A percentile compares a stretch with the other conserved stretches of the same genome.
Conservation (phyloP, 2,329 filamentous ascomycete genomes). For the Ascochyta fabae region DNA sequence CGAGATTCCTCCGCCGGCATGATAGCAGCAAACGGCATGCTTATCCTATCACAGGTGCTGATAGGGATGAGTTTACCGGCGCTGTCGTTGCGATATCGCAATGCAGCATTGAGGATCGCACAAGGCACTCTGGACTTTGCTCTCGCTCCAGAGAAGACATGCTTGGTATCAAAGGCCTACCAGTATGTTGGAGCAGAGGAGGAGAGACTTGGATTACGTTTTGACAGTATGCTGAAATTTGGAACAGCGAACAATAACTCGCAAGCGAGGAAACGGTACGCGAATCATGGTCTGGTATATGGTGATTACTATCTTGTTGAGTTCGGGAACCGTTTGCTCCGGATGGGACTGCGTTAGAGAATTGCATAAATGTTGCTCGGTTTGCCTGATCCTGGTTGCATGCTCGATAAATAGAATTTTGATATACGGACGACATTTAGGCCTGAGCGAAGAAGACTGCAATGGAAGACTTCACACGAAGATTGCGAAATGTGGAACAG, state of each 20-base stretch:
- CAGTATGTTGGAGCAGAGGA: conserved; percentile 23
- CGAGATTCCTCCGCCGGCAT: conserved; percentile 52
- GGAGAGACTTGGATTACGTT: conserved; percentile 28
- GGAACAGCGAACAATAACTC: conserved; percentile 55
- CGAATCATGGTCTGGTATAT: conserved; percentile 55
- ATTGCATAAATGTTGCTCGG: neutral
- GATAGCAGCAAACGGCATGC: conserved; percentile 50
- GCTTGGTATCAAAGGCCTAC: conserved; percentile 20
- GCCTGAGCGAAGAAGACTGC: neutral
- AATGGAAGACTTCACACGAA: neutral
- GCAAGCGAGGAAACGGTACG: conserved; percentile 50
- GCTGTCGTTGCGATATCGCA: conserved; percentile 27
- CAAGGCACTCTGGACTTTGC: conserved; percentile 31
- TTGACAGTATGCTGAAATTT: conserved; percentile 54
- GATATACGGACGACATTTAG: neutral
- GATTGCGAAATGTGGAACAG: no score
- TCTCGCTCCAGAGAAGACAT: conserved; percentile 33
- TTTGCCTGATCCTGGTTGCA: neutral
- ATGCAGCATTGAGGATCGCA: conserved; percentile 23
- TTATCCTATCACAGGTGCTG: conserved; percentile 24
- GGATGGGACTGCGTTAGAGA: conserved; percentile 25
- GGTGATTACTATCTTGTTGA: conserved; percentile 56
- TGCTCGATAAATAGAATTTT: neutral
- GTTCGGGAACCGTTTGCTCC: conserved; percentile 52
- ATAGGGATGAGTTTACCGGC: conserved; percentile 43